phyloP scores from a whole-genome alignment of 176 grass and related monocot genomes.

The Elymus sibiricus region DNA sequence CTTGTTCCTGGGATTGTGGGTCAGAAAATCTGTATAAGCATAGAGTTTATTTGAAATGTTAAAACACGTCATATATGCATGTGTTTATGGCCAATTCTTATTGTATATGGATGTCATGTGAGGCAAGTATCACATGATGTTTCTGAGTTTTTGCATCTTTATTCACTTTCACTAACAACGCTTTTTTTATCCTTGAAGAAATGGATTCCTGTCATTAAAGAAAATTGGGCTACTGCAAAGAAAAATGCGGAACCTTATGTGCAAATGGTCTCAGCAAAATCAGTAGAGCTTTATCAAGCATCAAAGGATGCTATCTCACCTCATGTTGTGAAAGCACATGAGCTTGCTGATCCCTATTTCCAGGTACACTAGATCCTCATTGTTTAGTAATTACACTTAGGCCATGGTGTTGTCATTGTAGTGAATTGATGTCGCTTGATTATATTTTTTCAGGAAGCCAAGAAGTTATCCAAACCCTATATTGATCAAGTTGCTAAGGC shows the following conservation, averaged over 20 bases:
- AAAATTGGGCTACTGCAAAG: constrained; percentile 55
- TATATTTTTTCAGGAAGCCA: constrained; percentile 58
- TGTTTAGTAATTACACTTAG: background rate
- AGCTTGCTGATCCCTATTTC: constrained; percentile 67
- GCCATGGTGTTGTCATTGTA: background rate
- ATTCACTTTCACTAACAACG: constrained; percentile 28
- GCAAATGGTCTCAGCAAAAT: constrained; percentile 58
- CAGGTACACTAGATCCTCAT: constrained; percentile 56
- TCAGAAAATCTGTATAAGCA: constrained; percentile 13
- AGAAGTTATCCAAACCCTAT: constrained; percentile 81
- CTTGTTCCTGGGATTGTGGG: constrained; percentile 31
- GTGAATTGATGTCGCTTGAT: background rate
- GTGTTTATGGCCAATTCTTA: background rate
- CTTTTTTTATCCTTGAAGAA: constrained; percentile 52
- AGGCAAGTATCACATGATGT: background rate
- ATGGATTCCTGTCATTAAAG: constrained; percentile 61
- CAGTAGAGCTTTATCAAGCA: constrained; percentile 65
- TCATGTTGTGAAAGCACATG: constrained; percentile 57
- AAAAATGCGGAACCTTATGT: constrained; percentile 57
- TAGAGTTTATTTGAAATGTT: constrained; percentile 12
- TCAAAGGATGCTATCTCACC: constrained; percentile 52
- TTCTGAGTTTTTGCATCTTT: constrained; percentile 17
- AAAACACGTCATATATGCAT: background rate
- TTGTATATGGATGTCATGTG: background rate
- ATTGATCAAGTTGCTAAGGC: constrained; percentile 72